phyloP scores from a whole-genome alignment of 805 yeast genomes.

The Clavispora carvajalis region DNA sequence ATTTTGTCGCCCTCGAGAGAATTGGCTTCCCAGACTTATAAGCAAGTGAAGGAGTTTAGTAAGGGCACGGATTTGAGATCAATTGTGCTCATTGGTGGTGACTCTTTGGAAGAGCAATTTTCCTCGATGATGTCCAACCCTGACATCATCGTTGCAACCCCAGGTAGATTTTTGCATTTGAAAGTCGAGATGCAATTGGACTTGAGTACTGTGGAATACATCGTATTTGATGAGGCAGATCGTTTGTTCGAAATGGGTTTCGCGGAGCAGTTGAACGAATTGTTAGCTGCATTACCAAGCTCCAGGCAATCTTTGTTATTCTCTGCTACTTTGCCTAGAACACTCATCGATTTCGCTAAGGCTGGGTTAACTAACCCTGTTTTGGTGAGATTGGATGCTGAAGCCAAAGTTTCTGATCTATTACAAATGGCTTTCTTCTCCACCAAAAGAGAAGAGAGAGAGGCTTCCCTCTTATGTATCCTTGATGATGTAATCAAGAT shows the following conservation, averaged over 20 bases:
- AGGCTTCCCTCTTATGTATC: conserved; percentile 73
- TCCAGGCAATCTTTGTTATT: conserved; percentile 83
- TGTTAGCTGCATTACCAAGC: conserved; percentile 76
- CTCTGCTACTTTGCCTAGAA: conserved; percentile 90
- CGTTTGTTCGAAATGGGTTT: conserved; percentile 95
- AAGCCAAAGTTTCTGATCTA: conserved; percentile 82
- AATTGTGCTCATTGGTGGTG: conserved; percentile 91
- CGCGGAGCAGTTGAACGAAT: conserved; percentile 86
- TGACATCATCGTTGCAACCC: conserved; percentile 92
- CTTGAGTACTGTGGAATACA: conserved; percentile 76
- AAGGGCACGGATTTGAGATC: conserved; percentile 79
- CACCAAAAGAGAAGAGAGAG: conserved; percentile 80
- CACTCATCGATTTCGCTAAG: conserved; percentile 93
- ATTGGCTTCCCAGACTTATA: conserved; percentile 87
- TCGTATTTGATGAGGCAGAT: conserved; percentile 97
- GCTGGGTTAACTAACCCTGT: conserved; percentile 94
- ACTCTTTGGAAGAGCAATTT: conserved; percentile 95
- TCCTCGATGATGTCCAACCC: conserved; percentile 90
- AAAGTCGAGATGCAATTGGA: conserved; percentile 93
- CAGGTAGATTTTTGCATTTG: conserved; percentile 94
- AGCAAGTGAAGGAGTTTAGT: conserved; percentile 82
- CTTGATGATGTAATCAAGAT: conserved; percentile 80
- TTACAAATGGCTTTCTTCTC: conserved; percentile 86
- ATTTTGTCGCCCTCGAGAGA: conserved; percentile 94
- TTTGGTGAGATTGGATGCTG: conserved; percentile 88